Percentiles rank a stretch among this genome's conserved stretches.
Conservation (phyloP, 192 early-diverging fungal species). For the Podila epicladia region DNA sequence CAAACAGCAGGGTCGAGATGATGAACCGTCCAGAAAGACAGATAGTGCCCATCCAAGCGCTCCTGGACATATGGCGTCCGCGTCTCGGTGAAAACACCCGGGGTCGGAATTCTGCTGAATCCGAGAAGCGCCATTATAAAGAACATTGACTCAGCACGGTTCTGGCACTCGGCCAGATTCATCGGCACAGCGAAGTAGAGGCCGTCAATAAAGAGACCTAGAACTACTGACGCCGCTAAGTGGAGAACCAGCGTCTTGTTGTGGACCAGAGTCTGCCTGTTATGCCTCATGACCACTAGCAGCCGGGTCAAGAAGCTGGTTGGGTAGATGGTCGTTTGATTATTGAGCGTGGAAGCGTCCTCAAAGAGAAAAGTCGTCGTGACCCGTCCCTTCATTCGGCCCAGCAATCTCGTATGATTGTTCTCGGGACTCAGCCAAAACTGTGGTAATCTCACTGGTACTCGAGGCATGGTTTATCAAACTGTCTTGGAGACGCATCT, state of each 20-base stretch:
- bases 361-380: constrained; percentile 4
- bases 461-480: too few relatives aligned
- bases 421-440: neutral
- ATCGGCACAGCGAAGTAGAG: constrained; percentile 68
- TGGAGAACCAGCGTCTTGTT: constrained; percentile 61
- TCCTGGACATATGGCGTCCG: constrained; percentile 58
- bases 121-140: constrained; percentile 75
- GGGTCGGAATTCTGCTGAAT: constrained; percentile 71
- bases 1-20: constrained; percentile 70
- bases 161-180: constrained; percentile 76
- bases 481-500: neutral
- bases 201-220: constrained; percentile 72
- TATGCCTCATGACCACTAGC: constrained; percentile 52
- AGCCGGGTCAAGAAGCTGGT: constrained; percentile 65
- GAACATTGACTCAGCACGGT: constrained; percentile 75
- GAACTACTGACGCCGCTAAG: constrained; percentile 54
- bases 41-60: constrained; percentile 59
- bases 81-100: constrained; percentile 62
- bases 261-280: constrained; percentile 53
- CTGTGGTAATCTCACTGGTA: neutral
- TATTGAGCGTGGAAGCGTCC: neutral
- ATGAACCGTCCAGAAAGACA: constrained; percentile 56
- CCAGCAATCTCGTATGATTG: constrained; percentile 13
- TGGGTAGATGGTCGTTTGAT: constrained; percentile 16
- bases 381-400: neutral